A percentile compares a stretch with the other conserved stretches of the same genome.
These are phyloP conservation scores for Starmerella roubikii DNA, from an alignment of 805 yeast genomes.

Conservation along the genomic window DNA sequence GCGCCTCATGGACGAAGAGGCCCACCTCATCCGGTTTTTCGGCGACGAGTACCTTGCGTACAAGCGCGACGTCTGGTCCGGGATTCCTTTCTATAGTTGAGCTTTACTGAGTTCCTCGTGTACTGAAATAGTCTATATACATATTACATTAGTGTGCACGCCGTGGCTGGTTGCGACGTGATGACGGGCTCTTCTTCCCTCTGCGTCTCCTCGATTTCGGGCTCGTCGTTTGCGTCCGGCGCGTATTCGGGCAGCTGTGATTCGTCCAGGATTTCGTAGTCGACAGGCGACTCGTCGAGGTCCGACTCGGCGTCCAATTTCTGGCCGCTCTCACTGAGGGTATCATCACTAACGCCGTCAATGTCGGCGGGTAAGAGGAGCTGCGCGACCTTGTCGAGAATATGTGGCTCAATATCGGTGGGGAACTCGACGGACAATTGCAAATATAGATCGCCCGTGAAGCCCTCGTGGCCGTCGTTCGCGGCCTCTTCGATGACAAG, in stretches of 20 bases:
- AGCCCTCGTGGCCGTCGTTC: conserved; percentile 1
- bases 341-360: conserved; percentile 6
- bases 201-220: conserved; percentile 1
- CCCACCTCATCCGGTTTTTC: conserved; percentile 49
- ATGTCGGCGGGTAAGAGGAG: conserved; percentile 1
- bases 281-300: conserved; percentile 3
- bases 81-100: conserved; percentile 62
- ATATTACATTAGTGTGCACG: too few relatives aligned
- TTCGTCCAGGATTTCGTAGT: conserved; percentile 6
- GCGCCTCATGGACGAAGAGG: conserved; percentile 62
- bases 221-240: conserved; percentile 11
- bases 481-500: conserved; percentile 7
- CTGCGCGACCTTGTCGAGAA: conserved; percentile 12
- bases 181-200: background rate
- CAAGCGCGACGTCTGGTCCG: conserved; percentile 35
- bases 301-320: background rate
- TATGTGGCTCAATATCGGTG: conserved; percentile 7
- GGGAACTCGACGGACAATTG: conserved; percentile 18
- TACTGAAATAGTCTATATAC: too few relatives aligned
- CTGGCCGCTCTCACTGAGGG: background rate
- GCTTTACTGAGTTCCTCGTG: too few relatives aligned
- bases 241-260: conserved; percentile 12
- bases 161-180: background rate
- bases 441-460: conserved; percentile 17
- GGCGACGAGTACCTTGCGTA: conserved; percentile 51